Evolutionary conservation across 176 grass and related monocot genomes (phyloP).

Genomic region (Cenchrus americanus): DNA sequence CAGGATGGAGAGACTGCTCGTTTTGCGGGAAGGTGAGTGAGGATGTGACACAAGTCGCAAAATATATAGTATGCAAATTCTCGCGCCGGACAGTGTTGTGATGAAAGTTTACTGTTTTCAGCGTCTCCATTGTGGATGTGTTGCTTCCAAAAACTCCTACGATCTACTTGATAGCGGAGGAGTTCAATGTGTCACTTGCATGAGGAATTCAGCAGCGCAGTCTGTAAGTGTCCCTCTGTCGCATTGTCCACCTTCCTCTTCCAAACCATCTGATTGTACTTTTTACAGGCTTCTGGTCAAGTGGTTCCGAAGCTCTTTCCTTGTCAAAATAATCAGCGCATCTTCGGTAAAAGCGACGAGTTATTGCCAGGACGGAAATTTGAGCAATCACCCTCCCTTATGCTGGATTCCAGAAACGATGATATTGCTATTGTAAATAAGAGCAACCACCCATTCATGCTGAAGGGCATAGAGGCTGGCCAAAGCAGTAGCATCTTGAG

Average conservation of each 20-base stretch:
- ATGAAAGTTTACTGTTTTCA: conserved; percentile 44
- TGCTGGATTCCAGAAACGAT: conserved; percentile 61
- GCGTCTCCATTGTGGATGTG: conserved; percentile 92
- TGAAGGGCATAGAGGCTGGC: conserved; percentile 55
- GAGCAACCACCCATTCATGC: conserved; percentile 51
- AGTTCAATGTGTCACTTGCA: conserved; percentile 83
- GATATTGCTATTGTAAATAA: conserved; percentile 49
- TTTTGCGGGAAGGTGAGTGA: conserved; percentile 99
- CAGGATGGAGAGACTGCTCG: conserved; percentile 96
- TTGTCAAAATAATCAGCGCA: conserved; percentile 62
- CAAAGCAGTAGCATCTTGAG: conserved; percentile 63
- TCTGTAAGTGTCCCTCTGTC: conserved; percentile 69
- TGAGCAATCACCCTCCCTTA: conserved; percentile 38
- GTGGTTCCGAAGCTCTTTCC: conserved; percentile 59
- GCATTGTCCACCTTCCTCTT: conserved; percentile 28
- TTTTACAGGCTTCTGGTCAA: conserved; percentile 66
- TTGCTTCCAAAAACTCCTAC: conserved; percentile 89
- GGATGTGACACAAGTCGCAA: neutral
- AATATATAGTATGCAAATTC: conserved; percentile 3
- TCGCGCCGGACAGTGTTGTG: neutral
- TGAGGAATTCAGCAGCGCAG: conserved; percentile 67
- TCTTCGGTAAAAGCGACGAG: conserved; percentile 57
- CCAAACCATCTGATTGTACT: conserved; percentile 42
- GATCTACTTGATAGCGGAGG: conserved; percentile 97
- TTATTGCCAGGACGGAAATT: conserved; percentile 45